These are phyloP conservation scores for Ophiostoma sp. DNA, from an alignment of 2,329 filamentous ascomycete genomes.

Conservation along the genomic window DNA sequence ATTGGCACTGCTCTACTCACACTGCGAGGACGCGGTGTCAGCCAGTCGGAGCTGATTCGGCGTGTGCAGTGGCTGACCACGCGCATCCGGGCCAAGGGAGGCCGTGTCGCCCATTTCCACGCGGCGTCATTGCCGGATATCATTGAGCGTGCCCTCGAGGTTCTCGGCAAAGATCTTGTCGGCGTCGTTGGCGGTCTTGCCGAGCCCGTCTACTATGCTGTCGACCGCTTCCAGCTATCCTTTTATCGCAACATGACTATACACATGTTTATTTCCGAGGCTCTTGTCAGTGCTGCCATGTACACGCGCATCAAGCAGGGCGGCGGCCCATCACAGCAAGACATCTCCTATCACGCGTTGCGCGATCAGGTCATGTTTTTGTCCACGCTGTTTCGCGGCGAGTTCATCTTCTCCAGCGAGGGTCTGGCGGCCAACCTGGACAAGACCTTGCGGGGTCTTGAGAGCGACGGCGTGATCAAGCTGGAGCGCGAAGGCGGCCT, in stretches of 20 bases:
- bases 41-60: conserved; percentile 75
- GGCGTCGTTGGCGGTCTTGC: conserved; percentile 71
- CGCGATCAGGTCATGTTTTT: conserved; percentile 79
- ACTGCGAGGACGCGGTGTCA: conserved; percentile 83
- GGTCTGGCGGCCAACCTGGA: conserved; percentile 75
- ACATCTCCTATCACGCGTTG: conserved; percentile 69
- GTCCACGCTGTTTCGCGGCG: conserved; percentile 86
- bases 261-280: conserved; percentile 91
- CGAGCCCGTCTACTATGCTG: conserved; percentile 89
- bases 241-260: conserved; percentile 99
- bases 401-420: conserved; percentile 93
- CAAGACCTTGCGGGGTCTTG: conserved; percentile 69
- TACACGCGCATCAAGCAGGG: conserved; percentile 88
- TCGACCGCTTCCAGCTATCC: conserved; percentile 92
- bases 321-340: conserved; percentile 74
- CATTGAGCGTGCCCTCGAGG: conserved; percentile 82
- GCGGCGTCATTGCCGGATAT: conserved; percentile 72
- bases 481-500: conserved; percentile 54
- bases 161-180: conserved; percentile 83
- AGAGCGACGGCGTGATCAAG: conserved; percentile 70
- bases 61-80: conserved; percentile 86
- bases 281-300: conserved; percentile 81
- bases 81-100: conserved; percentile 77
- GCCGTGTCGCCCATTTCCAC: conserved; percentile 89
- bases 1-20: conserved; percentile 92